Percentiles rank a stretch among this genome's conserved stretches.
Evolutionary conservation across 257 asterid species (phyloP).

Genomic region (Plantago ovata): DNA sequence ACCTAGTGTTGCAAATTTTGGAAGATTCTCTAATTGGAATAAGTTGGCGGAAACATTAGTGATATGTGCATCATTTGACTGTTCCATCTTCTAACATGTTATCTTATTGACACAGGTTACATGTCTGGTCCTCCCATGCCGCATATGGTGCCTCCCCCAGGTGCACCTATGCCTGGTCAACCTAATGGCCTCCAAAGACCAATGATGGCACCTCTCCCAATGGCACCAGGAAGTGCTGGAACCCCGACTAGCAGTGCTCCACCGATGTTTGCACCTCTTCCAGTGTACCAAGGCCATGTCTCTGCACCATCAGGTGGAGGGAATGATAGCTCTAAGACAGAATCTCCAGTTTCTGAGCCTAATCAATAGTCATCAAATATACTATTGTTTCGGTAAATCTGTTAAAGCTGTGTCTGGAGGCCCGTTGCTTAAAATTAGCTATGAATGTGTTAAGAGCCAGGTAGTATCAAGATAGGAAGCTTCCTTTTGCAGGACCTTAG

Average conservation of each 20-base stretch:
- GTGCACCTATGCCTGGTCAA: slow-evolving; percentile 65
- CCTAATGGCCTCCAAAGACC: slow-evolving; percentile 70
- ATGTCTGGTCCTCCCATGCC: slow-evolving; percentile 39
- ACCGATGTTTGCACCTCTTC: slow-evolving; percentile 48
- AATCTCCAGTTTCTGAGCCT: slow-evolving; percentile 37
- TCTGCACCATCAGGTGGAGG: slow-evolving; percentile 39
- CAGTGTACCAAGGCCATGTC: slow-evolving; percentile 50
- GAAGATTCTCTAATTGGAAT: too few relatives aligned
- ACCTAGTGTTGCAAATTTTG: too few relatives aligned
- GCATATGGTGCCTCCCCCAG: slow-evolving; percentile 64
- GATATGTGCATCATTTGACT: neutral
- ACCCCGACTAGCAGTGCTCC: slow-evolving; percentile 40
- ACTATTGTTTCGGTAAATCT: too few relatives aligned
- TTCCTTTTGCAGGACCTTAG: too few relatives aligned
- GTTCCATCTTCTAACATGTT: neutral
- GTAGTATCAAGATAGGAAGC: too few relatives aligned
- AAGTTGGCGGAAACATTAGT: too few relatives aligned
- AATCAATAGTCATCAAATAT: slow-evolving; percentile 26
- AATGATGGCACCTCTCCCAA: slow-evolving; percentile 40
- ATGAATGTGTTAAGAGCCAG: too few relatives aligned
- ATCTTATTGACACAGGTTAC: slow-evolving; percentile 45
- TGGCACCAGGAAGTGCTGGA: slow-evolving; percentile 53
- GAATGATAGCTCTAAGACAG: slow-evolving; percentile 38
- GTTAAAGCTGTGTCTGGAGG: too few relatives aligned
- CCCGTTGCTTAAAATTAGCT: too few relatives aligned